Conservation (phyloP, 129 eudicot genomes). For the Lactuca sativa region DNA sequence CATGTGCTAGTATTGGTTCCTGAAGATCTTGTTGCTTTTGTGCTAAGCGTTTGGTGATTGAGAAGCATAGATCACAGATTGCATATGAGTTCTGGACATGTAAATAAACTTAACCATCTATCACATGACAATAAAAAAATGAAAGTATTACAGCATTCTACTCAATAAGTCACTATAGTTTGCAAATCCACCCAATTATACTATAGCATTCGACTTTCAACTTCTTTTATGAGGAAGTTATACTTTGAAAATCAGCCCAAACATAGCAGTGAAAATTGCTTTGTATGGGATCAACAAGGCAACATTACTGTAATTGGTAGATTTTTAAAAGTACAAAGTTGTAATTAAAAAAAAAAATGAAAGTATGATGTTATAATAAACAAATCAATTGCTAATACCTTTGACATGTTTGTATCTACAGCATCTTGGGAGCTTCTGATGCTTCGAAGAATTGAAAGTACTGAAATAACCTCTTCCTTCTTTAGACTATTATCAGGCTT, state of each 20-base stretch:
- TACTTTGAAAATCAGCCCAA: no score
- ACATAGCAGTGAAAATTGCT: no score
- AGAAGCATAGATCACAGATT: conserved; percentile 79
- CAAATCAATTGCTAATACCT: conserved; percentile 37
- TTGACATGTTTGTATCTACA: conserved; percentile 54
- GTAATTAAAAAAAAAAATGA: neutral
- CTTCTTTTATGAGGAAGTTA: no score
- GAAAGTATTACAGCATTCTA: neutral
- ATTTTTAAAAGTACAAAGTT: no score
- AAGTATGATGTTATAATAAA: neutral
- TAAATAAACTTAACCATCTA: conserved; percentile 14
- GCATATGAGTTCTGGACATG: conserved; percentile 76
- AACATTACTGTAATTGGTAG: no score
- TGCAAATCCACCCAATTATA: no score
- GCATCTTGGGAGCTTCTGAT: conserved; percentile 74
- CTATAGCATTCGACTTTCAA: no score
- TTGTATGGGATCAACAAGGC: no score
- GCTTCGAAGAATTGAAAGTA: conserved; percentile 54
- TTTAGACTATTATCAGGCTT: conserved; percentile 46
- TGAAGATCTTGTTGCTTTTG: conserved; percentile 59
- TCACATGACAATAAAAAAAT: neutral
- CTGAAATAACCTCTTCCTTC: conserved; percentile 55
- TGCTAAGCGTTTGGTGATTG: conserved; percentile 58
- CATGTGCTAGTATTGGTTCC: conserved; percentile 31
- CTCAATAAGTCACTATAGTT: neutral